Percentiles rank a stretch among this genome's conserved stretches.
Evolutionary conservation across 495 filamentous ascomycete species (phyloP).

Genomic region (Aspergillus mulundensis): DNA sequence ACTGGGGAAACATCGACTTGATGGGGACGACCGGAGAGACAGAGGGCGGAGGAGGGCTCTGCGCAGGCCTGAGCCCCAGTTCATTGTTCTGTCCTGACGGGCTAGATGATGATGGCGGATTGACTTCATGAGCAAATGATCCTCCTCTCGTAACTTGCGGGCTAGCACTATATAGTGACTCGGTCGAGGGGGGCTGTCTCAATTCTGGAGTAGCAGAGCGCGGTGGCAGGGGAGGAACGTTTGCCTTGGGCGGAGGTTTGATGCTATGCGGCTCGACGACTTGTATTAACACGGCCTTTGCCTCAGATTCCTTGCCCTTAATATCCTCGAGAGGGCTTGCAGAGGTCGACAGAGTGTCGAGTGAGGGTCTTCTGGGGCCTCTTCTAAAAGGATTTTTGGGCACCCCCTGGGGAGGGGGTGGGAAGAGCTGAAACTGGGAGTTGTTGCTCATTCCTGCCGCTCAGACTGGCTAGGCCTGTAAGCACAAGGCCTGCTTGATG

Average conservation of each 20-base stretch:
- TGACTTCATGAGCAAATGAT: conserved; percentile 27
- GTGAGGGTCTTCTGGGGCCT: conserved; percentile 24
- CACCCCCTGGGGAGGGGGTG: conserved; percentile 39
- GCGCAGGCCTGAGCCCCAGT: conserved; percentile 26
- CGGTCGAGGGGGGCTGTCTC: conserved; percentile 18
- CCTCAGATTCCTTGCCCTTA: conserved; percentile 24
- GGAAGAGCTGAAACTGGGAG: conserved; percentile 51
- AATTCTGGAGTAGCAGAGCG: conserved; percentile 16
- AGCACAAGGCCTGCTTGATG: conserved; percentile 3
- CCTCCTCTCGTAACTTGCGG: conserved; percentile 19
- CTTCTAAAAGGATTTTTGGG: conserved; percentile 38
- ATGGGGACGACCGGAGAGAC: conserved; percentile 44
- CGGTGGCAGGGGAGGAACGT: conserved; percentile 19
- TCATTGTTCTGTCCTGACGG: background rate
- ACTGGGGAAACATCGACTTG: conserved; percentile 76
- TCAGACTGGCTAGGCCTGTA: background rate
- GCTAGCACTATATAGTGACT: conserved; percentile 22
- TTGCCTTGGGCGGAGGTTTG: conserved; percentile 22
- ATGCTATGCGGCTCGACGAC: conserved; percentile 36
- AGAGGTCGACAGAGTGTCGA: conserved; percentile 26
- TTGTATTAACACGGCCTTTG: conserved; percentile 37
- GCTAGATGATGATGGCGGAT: background rate
- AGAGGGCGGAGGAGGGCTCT: conserved; percentile 29
- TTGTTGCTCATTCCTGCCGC: conserved; percentile 24
- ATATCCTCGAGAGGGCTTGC: conserved; percentile 37